Evolutionary conservation across 2,329 filamentous ascomycete genomes (phyloP), one percentile per base, ranked within the genome.

Genomic region (Xylaria sp.): DNA sequence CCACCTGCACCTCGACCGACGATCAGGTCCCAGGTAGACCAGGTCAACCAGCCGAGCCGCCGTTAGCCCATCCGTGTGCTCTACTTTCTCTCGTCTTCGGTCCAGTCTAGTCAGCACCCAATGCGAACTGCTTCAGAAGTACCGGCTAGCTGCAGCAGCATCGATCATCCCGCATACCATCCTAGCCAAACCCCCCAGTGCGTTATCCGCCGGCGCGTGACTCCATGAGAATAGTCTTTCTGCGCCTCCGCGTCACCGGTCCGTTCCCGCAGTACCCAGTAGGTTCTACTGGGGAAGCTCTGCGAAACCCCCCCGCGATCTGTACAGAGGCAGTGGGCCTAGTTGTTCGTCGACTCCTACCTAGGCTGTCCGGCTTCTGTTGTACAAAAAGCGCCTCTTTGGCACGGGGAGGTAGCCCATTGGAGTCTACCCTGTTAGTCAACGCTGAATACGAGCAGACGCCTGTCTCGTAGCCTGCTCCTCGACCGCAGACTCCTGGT

Each of bases 201-300:
- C 76, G 72, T 77, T 76, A 77, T 77, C 76, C 76, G 76, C 67
- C 76, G 76, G 66, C 76, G 76, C 74, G 76, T 78, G 75, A 77
- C 75, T 72, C 75, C 75, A 66, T 77, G 74, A 77, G 62, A 72
- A 71, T 31, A 71, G 67, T 57, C 69, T 68, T 68, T 70, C 70
- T 71, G 68, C 71, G 56, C 71, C 72, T 74, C 74, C 73, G 72
- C 71, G 69, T 71, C 72, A 73, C 74, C 73, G 66, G 70, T 64
- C 73, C 73, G 67, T 70, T 65, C 62, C 71, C 65, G 68, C 64
- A 68, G 65, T 45, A 60, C 64, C 66, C 63, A 69, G 67, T 56
- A 65, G 61, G 13, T 47, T 66, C 69, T 74, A 60, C 69, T 73
- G 70, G 66, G 69, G 73, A 65, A 54, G 71, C 68, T 72, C 72